A percentile compares a stretch with the other conserved stretches of the same genome.
These are phyloP conservation scores for Cladophialophora psammophila DNA, from an alignment of 2,329 filamentous ascomycete genomes.

Conservation along the genomic window DNA sequence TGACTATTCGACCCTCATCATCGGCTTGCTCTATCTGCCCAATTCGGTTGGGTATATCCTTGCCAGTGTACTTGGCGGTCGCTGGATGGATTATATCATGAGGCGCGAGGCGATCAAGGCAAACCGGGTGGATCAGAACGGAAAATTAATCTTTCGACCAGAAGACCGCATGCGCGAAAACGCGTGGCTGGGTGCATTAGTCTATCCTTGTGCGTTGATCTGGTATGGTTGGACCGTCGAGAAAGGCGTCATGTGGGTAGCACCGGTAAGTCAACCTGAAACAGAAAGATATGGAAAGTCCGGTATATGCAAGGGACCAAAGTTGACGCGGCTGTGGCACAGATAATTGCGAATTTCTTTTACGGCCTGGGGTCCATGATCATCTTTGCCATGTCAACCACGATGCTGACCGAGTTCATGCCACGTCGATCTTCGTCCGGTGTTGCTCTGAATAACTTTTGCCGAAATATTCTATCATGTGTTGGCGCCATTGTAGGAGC, in stretches of 20 bases:
- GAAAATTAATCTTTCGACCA: constrained; percentile 71
- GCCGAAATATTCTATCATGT: constrained; percentile 79
- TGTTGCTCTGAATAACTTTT: constrained; percentile 76
- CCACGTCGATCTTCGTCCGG: constrained; percentile 73
- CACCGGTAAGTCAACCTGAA: constrained; percentile 51
- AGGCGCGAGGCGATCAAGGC: constrained; percentile 74
- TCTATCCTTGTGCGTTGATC: constrained; percentile 75
- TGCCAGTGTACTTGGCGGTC: constrained; percentile 72
- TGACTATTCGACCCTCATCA: constrained; percentile 69
- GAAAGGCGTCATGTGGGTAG: constrained; percentile 69
- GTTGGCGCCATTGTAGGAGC: constrained; percentile 73
- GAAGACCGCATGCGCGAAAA: constrained; percentile 87
- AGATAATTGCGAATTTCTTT: constrained; percentile 71
- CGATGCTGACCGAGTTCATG: constrained; percentile 87
- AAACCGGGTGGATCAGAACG: constrained; percentile 70
- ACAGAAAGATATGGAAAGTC: constrained; percentile 12
- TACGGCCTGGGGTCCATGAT: constrained; percentile 83
- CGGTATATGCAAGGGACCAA: constrained; percentile 32
- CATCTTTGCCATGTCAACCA: constrained; percentile 75
- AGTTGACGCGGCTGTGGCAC: constrained; percentile 31
- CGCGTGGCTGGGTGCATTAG: constrained; percentile 73
- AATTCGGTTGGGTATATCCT: constrained; percentile 75
- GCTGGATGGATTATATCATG: constrained; percentile 85
- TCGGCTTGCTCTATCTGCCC: constrained; percentile 81
- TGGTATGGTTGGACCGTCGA: constrained; percentile 79